Percentiles rank a stretch among this genome's conserved stretches.
phyloP scores from a whole-genome alignment of 768 basidiomycete species.

The Lactarius hatsudake region DNA sequence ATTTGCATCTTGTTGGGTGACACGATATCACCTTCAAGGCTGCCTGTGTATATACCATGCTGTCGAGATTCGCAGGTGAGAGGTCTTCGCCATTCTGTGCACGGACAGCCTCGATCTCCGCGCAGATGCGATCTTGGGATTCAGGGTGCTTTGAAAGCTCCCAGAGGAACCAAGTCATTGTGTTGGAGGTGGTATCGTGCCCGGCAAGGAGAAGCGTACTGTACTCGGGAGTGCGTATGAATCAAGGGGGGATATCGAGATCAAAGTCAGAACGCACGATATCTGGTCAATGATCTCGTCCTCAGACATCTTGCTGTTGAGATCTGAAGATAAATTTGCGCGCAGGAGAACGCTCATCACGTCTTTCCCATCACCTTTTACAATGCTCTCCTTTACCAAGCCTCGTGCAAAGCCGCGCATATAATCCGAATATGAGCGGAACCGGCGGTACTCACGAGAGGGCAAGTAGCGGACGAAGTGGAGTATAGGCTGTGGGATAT shows the following conservation, averaged over 20 bases:
- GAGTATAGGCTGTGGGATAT: slow-evolving; percentile 20
- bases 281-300: slow-evolving; percentile 22
- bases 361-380: slow-evolving; percentile 22
- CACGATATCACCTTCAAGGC: slow-evolving; percentile 18
- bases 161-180: slow-evolving; percentile 24
- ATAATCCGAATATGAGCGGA: slow-evolving; percentile 17
- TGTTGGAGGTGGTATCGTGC: slow-evolving; percentile 24
- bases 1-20: not conserved
- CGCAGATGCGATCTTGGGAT: slow-evolving; percentile 23
- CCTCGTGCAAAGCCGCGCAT: slow-evolving; percentile 12
- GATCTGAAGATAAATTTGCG: slow-evolving; percentile 20
- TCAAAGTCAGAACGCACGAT: slow-evolving; percentile 8
- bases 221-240: not conserved
- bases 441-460: slow-evolving; percentile 21
- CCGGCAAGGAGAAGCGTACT: slow-evolving; percentile 23
- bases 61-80: slow-evolving; percentile 17
- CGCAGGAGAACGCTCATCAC: slow-evolving; percentile 25
- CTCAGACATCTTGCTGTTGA: slow-evolving; percentile 3
- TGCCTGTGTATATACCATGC: slow-evolving; percentile 22
- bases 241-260: too few relatives aligned
- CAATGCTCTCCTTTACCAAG: slow-evolving; percentile 11
- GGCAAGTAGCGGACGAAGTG: slow-evolving; percentile 25
- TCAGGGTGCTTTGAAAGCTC: slow-evolving; percentile 25
- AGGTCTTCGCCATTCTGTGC: slow-evolving; percentile 4
- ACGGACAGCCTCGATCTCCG: slow-evolving; percentile 19